Evolutionary conservation across 106 monocot species (phyloP).

Genomic region (Gastrodia elata): DNA sequence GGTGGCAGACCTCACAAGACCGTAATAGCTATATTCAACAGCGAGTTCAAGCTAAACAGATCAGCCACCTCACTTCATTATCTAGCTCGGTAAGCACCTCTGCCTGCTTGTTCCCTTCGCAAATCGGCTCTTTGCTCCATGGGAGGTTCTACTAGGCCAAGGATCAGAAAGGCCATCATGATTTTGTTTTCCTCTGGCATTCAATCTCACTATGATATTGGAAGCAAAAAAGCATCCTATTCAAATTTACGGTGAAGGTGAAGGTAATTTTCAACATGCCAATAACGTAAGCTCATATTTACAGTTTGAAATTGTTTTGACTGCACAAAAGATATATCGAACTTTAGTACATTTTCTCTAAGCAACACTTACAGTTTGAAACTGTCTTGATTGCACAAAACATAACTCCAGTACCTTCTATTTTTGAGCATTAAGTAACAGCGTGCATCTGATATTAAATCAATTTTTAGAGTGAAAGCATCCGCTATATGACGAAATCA

Average conservation of each 20-base stretch:
- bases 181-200: not conserved
- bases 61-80: slow-evolving; percentile 9
- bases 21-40: not conserved
- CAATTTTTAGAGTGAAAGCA: slow-evolving; percentile 1
- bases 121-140: slow-evolving; percentile 55
- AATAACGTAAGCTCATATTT: not conserved
- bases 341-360: not conserved
- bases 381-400: not conserved
- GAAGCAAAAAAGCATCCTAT: not conserved
- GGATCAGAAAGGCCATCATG: slow-evolving; percentile 46
- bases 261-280: not conserved
- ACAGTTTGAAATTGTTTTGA: not conserved
- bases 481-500: not conserved
- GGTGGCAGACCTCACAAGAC: slow-evolving; percentile 27
- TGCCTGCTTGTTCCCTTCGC: slow-evolving; percentile 60
- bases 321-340: not conserved
- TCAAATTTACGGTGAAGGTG: not conserved
- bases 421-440: not conserved
- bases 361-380: not conserved
- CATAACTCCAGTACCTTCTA: not conserved
- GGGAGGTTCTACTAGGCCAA: slow-evolving; percentile 35
- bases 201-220: not conserved
- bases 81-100: slow-evolving; percentile 64
- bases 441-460: not conserved
- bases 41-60: not conserved